Percentiles rank a stretch among this genome's conserved stretches.
Evolutionary conservation across 2,329 filamentous ascomycete species (phyloP).

Genomic region (Zymoseptoria tritici): DNA sequence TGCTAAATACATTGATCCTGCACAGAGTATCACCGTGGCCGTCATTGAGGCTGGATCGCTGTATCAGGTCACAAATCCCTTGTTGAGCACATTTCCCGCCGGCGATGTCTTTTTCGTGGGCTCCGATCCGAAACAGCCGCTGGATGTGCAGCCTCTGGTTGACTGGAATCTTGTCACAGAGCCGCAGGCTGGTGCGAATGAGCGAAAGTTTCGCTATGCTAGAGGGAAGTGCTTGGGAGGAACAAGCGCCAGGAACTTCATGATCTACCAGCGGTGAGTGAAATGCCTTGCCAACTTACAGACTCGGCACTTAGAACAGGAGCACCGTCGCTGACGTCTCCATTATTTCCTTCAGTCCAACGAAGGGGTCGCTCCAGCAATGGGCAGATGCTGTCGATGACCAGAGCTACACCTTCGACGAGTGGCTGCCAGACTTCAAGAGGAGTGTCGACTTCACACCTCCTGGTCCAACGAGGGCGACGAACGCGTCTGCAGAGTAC

Average conservation of each 20-base stretch:
- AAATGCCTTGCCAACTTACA: not conserved
- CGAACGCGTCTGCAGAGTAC: constrained; percentile 10
- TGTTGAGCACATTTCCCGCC: constrained; percentile 1
- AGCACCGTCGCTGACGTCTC: not conserved
- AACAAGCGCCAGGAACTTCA: constrained; percentile 21
- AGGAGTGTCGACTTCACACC: constrained; percentile 17
- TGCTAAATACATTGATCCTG: not conserved
- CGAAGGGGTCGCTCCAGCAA: constrained; percentile 5
- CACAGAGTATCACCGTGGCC: constrained; percentile 5
- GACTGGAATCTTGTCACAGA: constrained; percentile 19
- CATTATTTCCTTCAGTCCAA: not conserved
- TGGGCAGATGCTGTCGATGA: constrained; percentile 32
- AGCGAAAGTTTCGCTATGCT: constrained; percentile 19
- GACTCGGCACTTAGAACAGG: not conserved
- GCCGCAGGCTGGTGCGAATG: constrained; percentile 18
- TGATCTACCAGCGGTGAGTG: constrained; percentile 12
- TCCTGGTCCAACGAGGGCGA: constrained; percentile 6
- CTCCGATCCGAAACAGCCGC: constrained; percentile 10
- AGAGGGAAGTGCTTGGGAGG: constrained; percentile 27
- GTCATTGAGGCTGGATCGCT: constrained; percentile 21
- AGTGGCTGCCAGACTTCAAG: constrained; percentile 24
- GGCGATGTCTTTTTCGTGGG: constrained; percentile 2
- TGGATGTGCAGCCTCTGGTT: constrained; percentile 4
- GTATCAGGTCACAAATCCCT: constrained; percentile 17
- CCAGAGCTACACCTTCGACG: constrained; percentile 25